A percentile compares a stretch with the other conserved stretches of the same genome.
Evolutionary conservation across 2,329 filamentous ascomycete species (phyloP).

Genomic region (Pseudogymnoascus sp.): DNA sequence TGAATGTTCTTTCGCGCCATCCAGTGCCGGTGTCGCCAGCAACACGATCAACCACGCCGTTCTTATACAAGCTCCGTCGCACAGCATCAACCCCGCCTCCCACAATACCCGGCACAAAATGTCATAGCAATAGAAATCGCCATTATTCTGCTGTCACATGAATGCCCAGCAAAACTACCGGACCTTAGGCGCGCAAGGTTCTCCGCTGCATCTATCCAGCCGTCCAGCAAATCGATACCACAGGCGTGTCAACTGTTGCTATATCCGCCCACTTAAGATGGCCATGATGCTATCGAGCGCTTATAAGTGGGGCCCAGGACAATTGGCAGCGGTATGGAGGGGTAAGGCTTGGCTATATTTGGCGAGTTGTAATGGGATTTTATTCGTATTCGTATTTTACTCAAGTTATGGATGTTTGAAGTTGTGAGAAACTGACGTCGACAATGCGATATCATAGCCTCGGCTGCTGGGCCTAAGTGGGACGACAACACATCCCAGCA

Average conservation of each 20-base stretch:
- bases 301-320: not conserved
- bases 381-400: not conserved
- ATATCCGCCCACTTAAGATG: not conserved
- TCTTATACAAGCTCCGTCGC: not conserved
- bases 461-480: not conserved
- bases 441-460: not conserved
- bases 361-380: not conserved
- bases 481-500: not conserved
- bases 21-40: not conserved
- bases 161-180: not conserved
- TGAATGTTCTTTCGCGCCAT: not conserved
- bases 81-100: not conserved
- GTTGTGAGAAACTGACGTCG: not conserved
- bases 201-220: not conserved
- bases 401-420: not conserved
- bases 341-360: not conserved
- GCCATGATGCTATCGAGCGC: not conserved
- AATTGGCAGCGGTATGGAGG: not conserved
- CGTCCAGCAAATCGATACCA: not conserved
- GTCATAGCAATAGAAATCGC: not conserved
- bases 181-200: not conserved
- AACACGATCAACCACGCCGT: not conserved
- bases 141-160: not conserved
- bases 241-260: not conserved
- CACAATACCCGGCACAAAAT: not conserved